Evolutionary conservation across 495 filamentous ascomycete species (phyloP).

Genomic region (Annulohypoxylon maeteangense): DNA sequence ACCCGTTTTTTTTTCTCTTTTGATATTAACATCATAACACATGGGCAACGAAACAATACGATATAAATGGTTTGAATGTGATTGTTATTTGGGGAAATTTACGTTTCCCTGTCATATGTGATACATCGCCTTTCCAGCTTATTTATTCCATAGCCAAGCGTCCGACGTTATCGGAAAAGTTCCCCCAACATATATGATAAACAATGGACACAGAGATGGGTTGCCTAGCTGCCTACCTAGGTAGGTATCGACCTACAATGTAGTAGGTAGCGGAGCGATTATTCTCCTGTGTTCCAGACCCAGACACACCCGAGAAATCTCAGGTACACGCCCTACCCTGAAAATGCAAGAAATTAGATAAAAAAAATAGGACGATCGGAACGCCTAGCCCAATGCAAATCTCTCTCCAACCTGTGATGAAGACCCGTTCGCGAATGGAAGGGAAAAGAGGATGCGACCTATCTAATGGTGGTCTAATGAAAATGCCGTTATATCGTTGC

Average conservation of each 20-base stretch:
- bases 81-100: constrained; percentile 20
- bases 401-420: constrained; percentile 9
- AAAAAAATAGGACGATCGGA: constrained; percentile 18
- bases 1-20: not conserved
- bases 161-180: constrained; percentile 27
- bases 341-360: constrained; percentile 14
- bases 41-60: not conserved
- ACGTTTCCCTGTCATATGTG: not conserved
- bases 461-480: constrained; percentile 36
- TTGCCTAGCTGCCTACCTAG: not conserved
- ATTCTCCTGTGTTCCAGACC: not conserved
- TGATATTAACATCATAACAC: not conserved
- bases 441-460: not conserved
- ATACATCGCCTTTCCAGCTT: constrained; percentile 17
- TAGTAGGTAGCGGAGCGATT: not conserved
- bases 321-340: not conserved
- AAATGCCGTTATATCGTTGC: constrained; percentile 17
- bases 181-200: constrained; percentile 11
- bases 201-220: not conserved
- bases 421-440: constrained; percentile 8
- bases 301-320: constrained; percentile 3
- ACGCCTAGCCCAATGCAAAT: constrained; percentile 38
- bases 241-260: not conserved
- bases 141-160: constrained; percentile 33
- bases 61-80: not conserved